Base-by-base conservation (phyloP, 306 rosid genomes). In the Trifolium pratense region DNA sequence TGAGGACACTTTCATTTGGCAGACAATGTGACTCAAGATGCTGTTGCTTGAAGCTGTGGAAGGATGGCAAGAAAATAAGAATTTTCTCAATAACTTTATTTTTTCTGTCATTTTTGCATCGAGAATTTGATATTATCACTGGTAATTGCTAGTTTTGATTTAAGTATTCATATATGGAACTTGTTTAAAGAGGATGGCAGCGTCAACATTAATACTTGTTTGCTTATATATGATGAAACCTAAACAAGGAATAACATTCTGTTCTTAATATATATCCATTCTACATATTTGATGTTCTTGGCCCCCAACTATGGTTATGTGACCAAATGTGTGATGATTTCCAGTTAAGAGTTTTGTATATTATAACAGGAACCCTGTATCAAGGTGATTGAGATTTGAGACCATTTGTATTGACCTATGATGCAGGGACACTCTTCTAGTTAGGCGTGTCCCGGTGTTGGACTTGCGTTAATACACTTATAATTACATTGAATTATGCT, bases 31-130 rank as follows among this genome's bases (percentile, higher is more conserved):
- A 63, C 5, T 36, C 36, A 11, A 68, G 34, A 31, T 29, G 40
- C 1, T 26, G 8, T 3, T 80, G 58, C 48, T 62, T 29, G 72
- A 32, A 62, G 45, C 55, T 68, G 49, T 42, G 49, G 77, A 58
- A 23, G 68, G 56, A 12, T 61, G 42, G 40, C 26, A 48, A 48
- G 58, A 25, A 25, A 46, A 57, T 58, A 58, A 5, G 5, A 14
- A 73, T 57, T 57, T 48, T 37, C 39, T 21, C 53, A 15, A 13
- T 6, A 71, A 9, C 48, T 25, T 25, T 23, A 0, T 55, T 32
- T 53, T 34, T 66, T 15, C 21, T 36, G 7, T 2, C 3, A 55
- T 13, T 42, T 66, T 21, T 46, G 15, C 1, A 4, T 45, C 11
- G 63, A 45, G 10, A 63, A 32, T 1, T 52, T 42, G 32, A 9